These are phyloP conservation scores for Thielaviopsis musarum DNA, from an alignment of 2,329 filamentous ascomycete species.

Conservation along the genomic window DNA sequence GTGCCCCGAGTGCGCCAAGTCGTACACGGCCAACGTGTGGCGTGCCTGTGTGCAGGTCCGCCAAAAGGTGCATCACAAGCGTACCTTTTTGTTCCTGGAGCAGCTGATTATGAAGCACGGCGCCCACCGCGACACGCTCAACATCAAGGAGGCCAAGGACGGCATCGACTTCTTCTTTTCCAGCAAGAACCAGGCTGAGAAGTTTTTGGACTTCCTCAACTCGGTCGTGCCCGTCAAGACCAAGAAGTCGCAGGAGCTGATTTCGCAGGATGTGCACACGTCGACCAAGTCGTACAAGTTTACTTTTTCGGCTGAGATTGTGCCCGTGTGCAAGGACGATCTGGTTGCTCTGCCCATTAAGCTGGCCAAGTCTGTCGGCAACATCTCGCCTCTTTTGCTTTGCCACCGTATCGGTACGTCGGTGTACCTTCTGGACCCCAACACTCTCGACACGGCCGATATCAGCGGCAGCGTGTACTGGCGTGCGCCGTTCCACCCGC, in stretches of 20 bases:
- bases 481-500: slow-evolving; percentile 68
- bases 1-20: slow-evolving; percentile 89
- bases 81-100: slow-evolving; percentile 56
- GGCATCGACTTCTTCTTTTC: slow-evolving; percentile 94
- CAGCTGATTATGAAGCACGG: slow-evolving; percentile 91
- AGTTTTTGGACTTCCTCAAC: slow-evolving; percentile 77
- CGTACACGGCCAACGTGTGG: slow-evolving; percentile 94
- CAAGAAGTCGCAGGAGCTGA: slow-evolving; percentile 70
- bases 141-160: slow-evolving; percentile 93
- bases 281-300: slow-evolving; percentile 90
- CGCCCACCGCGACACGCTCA: slow-evolving; percentile 84
- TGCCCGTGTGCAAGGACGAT: slow-evolving; percentile 95
- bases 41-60: slow-evolving; percentile 83
- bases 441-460: slow-evolving; percentile 80
- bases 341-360: slow-evolving; percentile 84
- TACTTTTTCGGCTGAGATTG: slow-evolving; percentile 71
- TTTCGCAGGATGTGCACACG: slow-evolving; percentile 85
- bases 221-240: slow-evolving; percentile 62
- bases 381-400: slow-evolving; percentile 71
- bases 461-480: slow-evolving; percentile 73
- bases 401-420: slow-evolving; percentile 82
- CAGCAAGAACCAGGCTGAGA: slow-evolving; percentile 76
- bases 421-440: slow-evolving; percentile 76
- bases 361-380: slow-evolving; percentile 71
- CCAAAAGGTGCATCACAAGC: slow-evolving; percentile 93